phyloP scores from a whole-genome alignment of 768 basidiomycete species.

The Bullera alba region DNA sequence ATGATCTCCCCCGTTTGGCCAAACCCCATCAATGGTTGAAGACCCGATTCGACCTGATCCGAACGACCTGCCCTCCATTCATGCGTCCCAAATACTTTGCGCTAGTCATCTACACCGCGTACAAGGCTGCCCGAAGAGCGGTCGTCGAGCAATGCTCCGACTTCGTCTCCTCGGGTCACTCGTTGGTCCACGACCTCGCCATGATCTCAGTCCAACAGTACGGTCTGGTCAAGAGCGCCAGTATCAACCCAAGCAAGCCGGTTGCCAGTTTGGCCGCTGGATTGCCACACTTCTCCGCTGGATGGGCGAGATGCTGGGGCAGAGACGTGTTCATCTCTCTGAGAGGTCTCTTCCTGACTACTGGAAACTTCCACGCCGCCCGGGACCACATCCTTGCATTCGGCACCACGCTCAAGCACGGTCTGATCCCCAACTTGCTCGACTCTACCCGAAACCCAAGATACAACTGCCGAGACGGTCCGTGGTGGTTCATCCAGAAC shows the following conservation, averaged over 20 bases:
- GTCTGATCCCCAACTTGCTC: slow-evolving; percentile 88
- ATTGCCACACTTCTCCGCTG: slow-evolving; percentile 82
- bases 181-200: slow-evolving; percentile 83
- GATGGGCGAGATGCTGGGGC: slow-evolving; percentile 97
- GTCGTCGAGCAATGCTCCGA: slow-evolving; percentile 83
- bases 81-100: slow-evolving; percentile 96
- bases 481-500: slow-evolving; percentile 98
- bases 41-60: slow-evolving; percentile 77
- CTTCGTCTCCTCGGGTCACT: slow-evolving; percentile 74
- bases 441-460: slow-evolving; percentile 81
- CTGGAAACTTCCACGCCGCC: slow-evolving; percentile 64
- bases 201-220: slow-evolving; percentile 69
- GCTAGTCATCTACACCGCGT: slow-evolving; percentile 78
- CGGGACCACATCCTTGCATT: slow-evolving; percentile 86
- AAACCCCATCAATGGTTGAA: slow-evolving; percentile 76
- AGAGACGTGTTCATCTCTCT: slow-evolving; percentile 79
- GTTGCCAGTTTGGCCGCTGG: slow-evolving; percentile 88
- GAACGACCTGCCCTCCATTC: slow-evolving; percentile 67
- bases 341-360: slow-evolving; percentile 85
- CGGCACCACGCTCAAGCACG: slow-evolving; percentile 86
- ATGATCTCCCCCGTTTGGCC: slow-evolving; percentile 59
- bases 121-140: slow-evolving; percentile 77
- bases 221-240: slow-evolving; percentile 82
- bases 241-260: slow-evolving; percentile 58
- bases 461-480: slow-evolving; percentile 93